These are phyloP conservation scores for Ustilago trichophora DNA, from an alignment of 1,284 basidiomycete species.

Conservation along the genomic window DNA sequence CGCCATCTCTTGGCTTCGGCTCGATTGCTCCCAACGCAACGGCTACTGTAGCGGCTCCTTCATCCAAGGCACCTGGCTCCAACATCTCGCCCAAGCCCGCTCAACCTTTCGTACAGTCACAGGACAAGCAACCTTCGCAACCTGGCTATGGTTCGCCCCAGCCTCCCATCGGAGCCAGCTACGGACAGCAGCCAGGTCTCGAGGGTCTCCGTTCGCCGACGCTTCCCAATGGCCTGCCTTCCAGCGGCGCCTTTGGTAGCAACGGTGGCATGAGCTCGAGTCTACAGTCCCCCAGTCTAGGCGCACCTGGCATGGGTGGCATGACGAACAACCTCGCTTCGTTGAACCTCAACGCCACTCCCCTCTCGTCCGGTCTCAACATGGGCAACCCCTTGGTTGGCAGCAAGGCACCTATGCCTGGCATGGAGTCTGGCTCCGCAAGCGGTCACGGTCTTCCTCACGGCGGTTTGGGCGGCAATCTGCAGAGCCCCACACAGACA, in stretches of 20 bases:
- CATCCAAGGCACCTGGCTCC: constrained; percentile 23
- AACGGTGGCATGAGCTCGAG: constrained; percentile 32
- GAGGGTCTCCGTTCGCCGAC: constrained; percentile 47
- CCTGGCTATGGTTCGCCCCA: constrained; percentile 6
- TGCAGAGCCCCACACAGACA: constrained; percentile 40
- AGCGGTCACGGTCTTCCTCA: constrained; percentile 17
- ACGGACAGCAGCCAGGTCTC: constrained; percentile 36
- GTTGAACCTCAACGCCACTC: constrained; percentile 42
- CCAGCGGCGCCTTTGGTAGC: constrained; percentile 24
- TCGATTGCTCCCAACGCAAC: constrained; percentile 30
- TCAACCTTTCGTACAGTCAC: constrained; percentile 14
- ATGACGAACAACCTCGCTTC: constrained; percentile 49
- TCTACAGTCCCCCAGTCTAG: constrained; percentile 36
- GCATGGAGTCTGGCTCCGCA: constrained; percentile 14
- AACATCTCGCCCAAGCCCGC: constrained; percentile 33
- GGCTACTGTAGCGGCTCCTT: constrained; percentile 8
- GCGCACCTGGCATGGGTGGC: constrained; percentile 31
- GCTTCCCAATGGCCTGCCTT: constrained; percentile 40
- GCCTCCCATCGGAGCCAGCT: constrained; percentile 16
- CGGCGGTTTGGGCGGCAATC: constrained; percentile 7
- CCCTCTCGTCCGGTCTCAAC: constrained; percentile 16
- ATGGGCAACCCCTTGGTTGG: constrained; percentile 12
- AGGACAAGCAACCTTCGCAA: constrained; percentile 29
- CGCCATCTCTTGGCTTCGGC: constrained; percentile 39
- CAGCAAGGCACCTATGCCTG: constrained; percentile 27